These are phyloP conservation scores for Scheffersomyces quercinus DNA, from an alignment of 1,139 yeast genomes.

Conservation along the genomic window DNA sequence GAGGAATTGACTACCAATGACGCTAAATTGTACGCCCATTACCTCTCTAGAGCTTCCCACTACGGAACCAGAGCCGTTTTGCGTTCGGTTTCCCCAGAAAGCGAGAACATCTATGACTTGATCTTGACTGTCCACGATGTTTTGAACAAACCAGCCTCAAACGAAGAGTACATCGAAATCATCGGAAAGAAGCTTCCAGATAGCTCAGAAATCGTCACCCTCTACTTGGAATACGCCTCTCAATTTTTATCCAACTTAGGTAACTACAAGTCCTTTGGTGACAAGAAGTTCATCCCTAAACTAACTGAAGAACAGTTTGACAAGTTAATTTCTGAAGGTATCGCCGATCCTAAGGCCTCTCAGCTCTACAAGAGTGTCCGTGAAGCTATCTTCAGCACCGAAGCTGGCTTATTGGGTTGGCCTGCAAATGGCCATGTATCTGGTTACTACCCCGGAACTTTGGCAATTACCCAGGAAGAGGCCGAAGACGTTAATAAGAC, in stretches of 20 bases:
- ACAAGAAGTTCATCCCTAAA: conserved; percentile 77
- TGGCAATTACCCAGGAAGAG: conserved; percentile 48
- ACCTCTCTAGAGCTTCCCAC: conserved; percentile 78
- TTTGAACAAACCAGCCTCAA: conserved; percentile 45
- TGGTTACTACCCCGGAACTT: conserved; percentile 60
- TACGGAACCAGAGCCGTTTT: conserved; percentile 78
- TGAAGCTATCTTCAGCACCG: conserved; percentile 52
- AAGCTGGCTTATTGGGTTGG: conserved; percentile 65
- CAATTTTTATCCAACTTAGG: conserved; percentile 83
- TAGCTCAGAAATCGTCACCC: conserved; percentile 35
- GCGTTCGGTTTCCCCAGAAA: conserved; percentile 82
- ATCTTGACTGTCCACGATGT: conserved; percentile 56
- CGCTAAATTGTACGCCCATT: conserved; percentile 71
- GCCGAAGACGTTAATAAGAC: conserved; percentile 65
- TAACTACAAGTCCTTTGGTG: conserved; percentile 88
- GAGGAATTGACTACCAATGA: conserved; percentile 35
- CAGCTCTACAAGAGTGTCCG: conserved; percentile 46
- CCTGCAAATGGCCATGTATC: conserved; percentile 76
- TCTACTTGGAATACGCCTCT: conserved; percentile 74
- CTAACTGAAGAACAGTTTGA: conserved; percentile 50
- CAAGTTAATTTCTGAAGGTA: conserved; percentile 37
- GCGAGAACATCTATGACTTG: conserved; percentile 72
- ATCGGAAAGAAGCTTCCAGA: conserved; percentile 24
- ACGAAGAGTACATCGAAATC: conserved; percentile 41
- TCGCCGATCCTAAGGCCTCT: conserved; percentile 35